Evolutionary conservation across 208 protist genomes (phyloP), one percentile per base, ranked within the genome.

Genomic region (Trypanosomatidae sp.): DNA sequence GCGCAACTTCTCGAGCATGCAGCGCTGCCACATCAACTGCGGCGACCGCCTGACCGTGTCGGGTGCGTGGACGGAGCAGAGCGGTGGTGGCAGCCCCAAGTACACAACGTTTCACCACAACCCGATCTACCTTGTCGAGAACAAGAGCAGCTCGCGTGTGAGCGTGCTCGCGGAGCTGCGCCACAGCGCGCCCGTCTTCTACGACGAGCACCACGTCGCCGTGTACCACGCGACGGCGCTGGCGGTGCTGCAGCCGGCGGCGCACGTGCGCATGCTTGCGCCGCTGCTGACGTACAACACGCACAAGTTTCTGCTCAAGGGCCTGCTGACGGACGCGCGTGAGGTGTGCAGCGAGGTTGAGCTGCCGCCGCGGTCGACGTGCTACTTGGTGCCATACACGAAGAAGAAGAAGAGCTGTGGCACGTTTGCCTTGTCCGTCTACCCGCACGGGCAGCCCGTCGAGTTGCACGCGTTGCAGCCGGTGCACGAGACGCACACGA

Each of bases 71-170:
- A 66, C 71, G 39, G 28, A 46, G 20, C 52, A 68, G 38, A 87
- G 71, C 1, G 47, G 44, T 19, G 83, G 83, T 15, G 83, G 83
- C 38, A 87, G 76, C 48, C 67, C 83, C 30, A 81, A 72, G 56
- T 81, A 73, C 44, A 87, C 83, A 3, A 71, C 49, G 40, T 92
- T 88, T 62, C 78, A 78, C 28, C 83, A 76, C 56, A 92, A 92
- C 55, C 78, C 84, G 2, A 88, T 92, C 48, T 92, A 69, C 55
- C 21, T 87, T 11, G 50, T 92, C 33, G 72, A 92, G 56, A 92
- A 92, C 60, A 86, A 71, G 48, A 62, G 75, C 48, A 74, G 61
- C 4, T 66, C 74, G 5, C 48, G 75, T 1, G 69, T 64, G 11
- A 66, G 56, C 2, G 67, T 92, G 28, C 46, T 92, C 15, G 50